These are phyloP conservation scores for Apiotrichum domesticum DNA, from an alignment of 1,284 basidiomycete genomes.

Conservation along the genomic window DNA sequence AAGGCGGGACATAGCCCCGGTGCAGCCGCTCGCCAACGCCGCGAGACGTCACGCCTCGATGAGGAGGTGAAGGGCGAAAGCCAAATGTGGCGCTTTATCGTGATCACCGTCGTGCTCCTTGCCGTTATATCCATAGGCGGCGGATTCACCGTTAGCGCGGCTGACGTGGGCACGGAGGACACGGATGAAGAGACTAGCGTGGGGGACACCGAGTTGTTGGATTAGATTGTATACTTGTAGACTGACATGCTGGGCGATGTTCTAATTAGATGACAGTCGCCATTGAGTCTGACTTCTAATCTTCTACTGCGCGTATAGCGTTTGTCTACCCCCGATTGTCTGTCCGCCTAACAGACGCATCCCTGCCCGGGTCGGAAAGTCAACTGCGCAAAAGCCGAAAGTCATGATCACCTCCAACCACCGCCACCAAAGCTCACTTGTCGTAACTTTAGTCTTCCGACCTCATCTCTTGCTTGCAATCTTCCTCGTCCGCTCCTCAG, in stretches of 20 bases:
- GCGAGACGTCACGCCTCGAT: constrained; percentile 10
- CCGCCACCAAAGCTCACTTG: too few species aligned
- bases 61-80: constrained; percentile 24
- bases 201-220: neutral
- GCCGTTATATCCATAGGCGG: constrained; percentile 29
- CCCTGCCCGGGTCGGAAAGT: too few species aligned
- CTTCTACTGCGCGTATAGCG: too few species aligned
- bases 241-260: neutral
- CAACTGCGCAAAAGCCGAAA: too few species aligned
- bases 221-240: neutral
- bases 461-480: too few species aligned
- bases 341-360: too few species aligned
- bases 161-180: constrained; percentile 8
- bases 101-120: constrained; percentile 28
- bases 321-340: too few species aligned
- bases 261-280: too few species aligned
- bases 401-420: too few species aligned
- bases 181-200: neutral
- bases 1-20: neutral
- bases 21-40: neutral
- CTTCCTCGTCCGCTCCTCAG: too few species aligned
- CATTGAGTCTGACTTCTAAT: too few species aligned
- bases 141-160: constrained; percentile 30
- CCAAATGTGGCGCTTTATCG: constrained; percentile 24
- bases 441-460: too few species aligned